These are phyloP conservation scores for Triticum aestivum DNA, from an alignment of 176 grass and related monocot species.

Conservation along the genomic window DNA sequence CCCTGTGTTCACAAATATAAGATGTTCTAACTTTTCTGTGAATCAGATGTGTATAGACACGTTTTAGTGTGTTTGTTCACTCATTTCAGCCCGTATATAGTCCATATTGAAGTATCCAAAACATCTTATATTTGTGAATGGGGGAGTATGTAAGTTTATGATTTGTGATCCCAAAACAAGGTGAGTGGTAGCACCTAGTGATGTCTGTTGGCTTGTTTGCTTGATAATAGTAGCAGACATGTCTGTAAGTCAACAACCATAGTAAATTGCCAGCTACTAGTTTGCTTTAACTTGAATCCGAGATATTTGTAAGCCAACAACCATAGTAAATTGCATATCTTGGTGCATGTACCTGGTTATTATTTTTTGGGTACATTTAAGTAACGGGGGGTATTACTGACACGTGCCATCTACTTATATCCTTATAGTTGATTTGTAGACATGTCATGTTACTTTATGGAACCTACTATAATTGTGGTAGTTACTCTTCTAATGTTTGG, in stretches of 20 bases:
- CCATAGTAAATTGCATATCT: background rate
- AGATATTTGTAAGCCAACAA: background rate
- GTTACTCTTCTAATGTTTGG: conserved; percentile 29
- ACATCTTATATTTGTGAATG: no score
- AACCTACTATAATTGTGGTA: conserved; percentile 7
- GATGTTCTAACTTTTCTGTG: no score
- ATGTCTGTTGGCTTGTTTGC: background rate
- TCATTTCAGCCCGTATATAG: no score
- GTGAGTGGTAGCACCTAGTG: background rate
- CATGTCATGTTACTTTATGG: background rate
- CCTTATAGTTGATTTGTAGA: background rate
- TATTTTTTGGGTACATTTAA: background rate
- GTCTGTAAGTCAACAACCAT: background rate
- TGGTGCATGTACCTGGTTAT: background rate
- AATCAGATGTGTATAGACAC: no score
- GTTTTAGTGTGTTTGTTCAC: no score
- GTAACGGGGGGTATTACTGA: background rate
- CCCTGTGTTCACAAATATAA: no score
- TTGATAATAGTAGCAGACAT: background rate
- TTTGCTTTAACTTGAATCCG: no score
- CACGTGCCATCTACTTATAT: background rate
- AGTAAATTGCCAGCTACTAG: background rate
- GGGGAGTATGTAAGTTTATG: background rate
- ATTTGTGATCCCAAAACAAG: background rate
- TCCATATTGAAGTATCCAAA: no score